phyloP scores from a whole-genome alignment of 768 basidiomycete species.

The Lactarius indigo region DNA sequence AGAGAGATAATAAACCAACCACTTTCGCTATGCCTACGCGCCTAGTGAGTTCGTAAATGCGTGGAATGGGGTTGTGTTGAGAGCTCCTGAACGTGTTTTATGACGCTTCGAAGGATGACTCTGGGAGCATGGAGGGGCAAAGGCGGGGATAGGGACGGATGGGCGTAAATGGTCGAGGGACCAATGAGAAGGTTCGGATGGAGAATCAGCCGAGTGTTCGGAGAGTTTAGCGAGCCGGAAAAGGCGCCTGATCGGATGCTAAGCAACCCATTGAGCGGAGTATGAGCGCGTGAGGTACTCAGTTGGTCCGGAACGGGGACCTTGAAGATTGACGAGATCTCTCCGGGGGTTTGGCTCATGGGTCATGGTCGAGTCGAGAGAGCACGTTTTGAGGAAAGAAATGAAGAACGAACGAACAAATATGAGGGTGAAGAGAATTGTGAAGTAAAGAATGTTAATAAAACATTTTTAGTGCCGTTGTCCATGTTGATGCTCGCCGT shows the following conservation, averaged over 20 bases:
- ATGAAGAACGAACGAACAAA: not conserved
- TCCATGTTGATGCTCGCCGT: not conserved
- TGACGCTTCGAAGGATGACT: not conserved
- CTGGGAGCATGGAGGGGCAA: not conserved
- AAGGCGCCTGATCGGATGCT: slow-evolving; percentile 11
- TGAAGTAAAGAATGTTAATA: not conserved
- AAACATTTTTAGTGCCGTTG: not conserved
- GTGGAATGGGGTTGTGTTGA: not conserved
- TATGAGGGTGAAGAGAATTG: not conserved
- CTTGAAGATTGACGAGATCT: not conserved
- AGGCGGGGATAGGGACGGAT: not conserved
- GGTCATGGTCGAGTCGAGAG: not conserved
- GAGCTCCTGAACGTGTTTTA: not conserved
- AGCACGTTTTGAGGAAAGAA: not conserved
- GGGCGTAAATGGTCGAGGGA: not conserved
- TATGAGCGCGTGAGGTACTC: not conserved
- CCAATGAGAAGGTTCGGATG: not conserved
- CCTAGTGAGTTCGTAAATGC: not conserved
- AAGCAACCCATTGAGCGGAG: slow-evolving; percentile 3
- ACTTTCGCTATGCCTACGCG: not conserved
- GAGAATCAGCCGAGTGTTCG: not conserved
- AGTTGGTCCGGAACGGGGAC: not conserved
- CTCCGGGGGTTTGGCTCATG: slow-evolving; percentile 11
- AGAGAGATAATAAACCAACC: not conserved
- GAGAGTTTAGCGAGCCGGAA: not conserved